These are phyloP conservation scores for Breynia disticha DNA, from an alignment of 441 rosid genomes.

Conservation along the genomic window DNA sequence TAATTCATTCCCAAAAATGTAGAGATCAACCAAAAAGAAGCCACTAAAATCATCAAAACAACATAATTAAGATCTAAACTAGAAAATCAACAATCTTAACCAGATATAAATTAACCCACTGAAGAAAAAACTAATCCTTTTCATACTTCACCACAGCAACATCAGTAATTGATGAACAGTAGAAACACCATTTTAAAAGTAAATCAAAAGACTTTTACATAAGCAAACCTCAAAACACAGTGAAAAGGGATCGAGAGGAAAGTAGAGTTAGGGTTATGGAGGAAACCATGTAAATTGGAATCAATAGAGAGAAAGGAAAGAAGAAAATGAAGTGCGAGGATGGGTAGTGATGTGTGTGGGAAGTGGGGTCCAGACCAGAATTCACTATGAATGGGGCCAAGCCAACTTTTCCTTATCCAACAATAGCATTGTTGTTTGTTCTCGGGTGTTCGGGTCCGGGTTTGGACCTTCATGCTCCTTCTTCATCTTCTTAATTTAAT, in stretches of 20 bases:
- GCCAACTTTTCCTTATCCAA: slow-evolving; percentile 14
- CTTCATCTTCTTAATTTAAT: too few species aligned
- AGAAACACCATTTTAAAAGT: neutral
- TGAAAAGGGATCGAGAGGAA: neutral
- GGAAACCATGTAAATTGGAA: too few species aligned
- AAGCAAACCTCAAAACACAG: slow-evolving; percentile 14
- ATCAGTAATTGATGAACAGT: neutral
- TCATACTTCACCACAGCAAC: neutral
- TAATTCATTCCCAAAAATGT: too few species aligned
- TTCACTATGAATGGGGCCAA: slow-evolving; percentile 3
- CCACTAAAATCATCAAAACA: neutral
- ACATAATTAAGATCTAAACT: slow-evolving; percentile 14
- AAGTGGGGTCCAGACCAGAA: slow-evolving; percentile 1
- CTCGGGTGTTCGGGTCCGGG: neutral
- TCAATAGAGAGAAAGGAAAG: slow-evolving; percentile 3
- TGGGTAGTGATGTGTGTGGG: neutral
- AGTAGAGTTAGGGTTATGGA: too few species aligned
- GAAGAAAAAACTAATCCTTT: neutral
- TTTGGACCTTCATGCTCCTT: too few species aligned
- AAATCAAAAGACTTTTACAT: too few species aligned
- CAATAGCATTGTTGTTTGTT: neutral
- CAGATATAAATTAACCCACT: neutral
- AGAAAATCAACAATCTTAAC: neutral
- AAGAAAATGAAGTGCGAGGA: neutral
- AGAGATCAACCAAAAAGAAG: slow-evolving; percentile 1